Percentiles rank a stretch among this genome's conserved stretches.
phyloP scores from a whole-genome alignment of 352 stramenopile genomes.

The Globisporangium echinulatum region DNA sequence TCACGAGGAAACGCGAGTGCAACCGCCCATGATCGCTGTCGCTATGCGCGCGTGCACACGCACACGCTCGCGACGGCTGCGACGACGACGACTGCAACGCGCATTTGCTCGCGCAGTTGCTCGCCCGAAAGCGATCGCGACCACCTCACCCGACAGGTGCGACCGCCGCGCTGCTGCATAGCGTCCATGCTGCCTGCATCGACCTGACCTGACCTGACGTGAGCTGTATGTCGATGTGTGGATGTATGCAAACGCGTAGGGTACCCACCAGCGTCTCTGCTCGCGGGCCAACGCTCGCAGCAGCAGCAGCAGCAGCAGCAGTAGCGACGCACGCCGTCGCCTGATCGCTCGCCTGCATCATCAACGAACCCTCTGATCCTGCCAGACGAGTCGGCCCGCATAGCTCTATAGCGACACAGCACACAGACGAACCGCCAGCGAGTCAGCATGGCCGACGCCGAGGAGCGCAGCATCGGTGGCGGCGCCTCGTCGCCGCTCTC shows the following conservation, averaged over 20 bases:
- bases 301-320: background rate
- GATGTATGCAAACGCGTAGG: too few relatives aligned
- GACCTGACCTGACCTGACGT: too few relatives aligned
- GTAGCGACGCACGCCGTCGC: background rate
- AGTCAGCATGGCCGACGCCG: constrained; percentile 5
- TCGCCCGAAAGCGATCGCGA: background rate
- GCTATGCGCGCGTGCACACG: too few relatives aligned
- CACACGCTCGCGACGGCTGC: too few relatives aligned
- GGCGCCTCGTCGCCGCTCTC: constrained; percentile 3
- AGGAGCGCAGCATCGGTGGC: constrained; percentile 5
- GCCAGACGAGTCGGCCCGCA: too few relatives aligned
- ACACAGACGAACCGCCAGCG: background rate
- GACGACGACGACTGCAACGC: too few relatives aligned
- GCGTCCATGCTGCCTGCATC: background rate
- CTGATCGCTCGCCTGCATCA: background rate
- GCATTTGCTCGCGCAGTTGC: background rate
- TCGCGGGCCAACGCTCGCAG: background rate
- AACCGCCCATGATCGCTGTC: too few relatives aligned
- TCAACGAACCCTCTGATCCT: background rate
- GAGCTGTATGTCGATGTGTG: too few relatives aligned
- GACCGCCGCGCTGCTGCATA: background rate
- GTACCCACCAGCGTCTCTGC: background rate
- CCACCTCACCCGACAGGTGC: background rate
- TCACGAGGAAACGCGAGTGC: too few relatives aligned
- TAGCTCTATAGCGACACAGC: background rate